These are phyloP conservation scores for Hanseniaspora lindneri DNA, from an alignment of 805 yeast species.

Conservation along the genomic window DNA sequence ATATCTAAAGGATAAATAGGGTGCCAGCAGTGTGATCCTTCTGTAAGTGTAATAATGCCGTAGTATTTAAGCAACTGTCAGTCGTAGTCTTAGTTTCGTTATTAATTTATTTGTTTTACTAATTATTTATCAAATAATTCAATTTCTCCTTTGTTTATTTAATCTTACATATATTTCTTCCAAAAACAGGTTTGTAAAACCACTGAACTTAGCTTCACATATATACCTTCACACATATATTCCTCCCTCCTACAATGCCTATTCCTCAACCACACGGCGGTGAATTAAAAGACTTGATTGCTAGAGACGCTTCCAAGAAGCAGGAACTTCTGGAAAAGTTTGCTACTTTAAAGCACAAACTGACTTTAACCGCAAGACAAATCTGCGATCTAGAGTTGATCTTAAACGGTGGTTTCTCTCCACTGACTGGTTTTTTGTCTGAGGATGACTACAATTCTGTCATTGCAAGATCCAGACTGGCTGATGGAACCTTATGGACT, in stretches of 20 bases:
- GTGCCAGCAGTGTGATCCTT: too few relatives aligned
- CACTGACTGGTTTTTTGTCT: constrained; percentile 52
- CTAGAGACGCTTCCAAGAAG: constrained; percentile 61
- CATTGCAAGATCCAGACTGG: constrained; percentile 54
- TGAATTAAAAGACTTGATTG: constrained; percentile 66
- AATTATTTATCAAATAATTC: too few relatives aligned
- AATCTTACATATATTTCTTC: too few relatives aligned
- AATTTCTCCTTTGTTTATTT: too few relatives aligned
- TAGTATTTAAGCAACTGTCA: too few relatives aligned
- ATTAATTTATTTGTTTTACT: too few relatives aligned
- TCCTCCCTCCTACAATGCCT: too few relatives aligned
- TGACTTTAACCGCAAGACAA: constrained; percentile 65
- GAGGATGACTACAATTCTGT: constrained; percentile 55
- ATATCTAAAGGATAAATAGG: too few relatives aligned
- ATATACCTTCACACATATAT: too few relatives aligned
- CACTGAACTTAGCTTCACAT: too few relatives aligned
- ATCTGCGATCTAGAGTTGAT: constrained; percentile 87
- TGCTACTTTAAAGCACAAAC: constrained; percentile 31
- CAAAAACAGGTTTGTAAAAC: too few relatives aligned
- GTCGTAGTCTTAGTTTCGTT: too few relatives aligned
- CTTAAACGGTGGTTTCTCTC: constrained; percentile 89
- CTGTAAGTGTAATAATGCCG: neutral
- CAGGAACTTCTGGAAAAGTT: constrained; percentile 48
- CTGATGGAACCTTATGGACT: constrained; percentile 69
- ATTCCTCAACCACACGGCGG: constrained; percentile 93